These are phyloP conservation scores for Eucalyptus victrix DNA, from an alignment of 345 rosid genomes.

Conservation along the genomic window DNA sequence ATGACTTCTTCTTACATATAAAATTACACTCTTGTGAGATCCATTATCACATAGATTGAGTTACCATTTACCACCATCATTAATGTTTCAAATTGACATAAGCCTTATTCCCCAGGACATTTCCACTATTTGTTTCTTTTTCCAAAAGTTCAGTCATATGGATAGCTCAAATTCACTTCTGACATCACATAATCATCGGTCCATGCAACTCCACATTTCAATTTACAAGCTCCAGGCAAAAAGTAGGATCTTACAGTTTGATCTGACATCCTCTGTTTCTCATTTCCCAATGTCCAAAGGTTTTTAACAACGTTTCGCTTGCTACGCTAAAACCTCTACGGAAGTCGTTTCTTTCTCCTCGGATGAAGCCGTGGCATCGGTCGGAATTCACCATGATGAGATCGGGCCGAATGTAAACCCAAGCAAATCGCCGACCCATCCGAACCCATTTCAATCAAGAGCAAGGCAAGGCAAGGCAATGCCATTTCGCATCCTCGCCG, in stretches of 20 bases:
- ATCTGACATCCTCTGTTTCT: not conserved
- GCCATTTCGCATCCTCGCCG: not conserved
- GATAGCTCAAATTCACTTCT: too few relatives aligned
- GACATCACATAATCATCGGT: not conserved
- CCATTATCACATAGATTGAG: too few relatives aligned
- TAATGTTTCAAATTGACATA: too few relatives aligned
- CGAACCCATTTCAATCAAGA: not conserved
- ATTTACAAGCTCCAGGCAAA: not conserved
- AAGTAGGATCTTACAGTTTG: not conserved
- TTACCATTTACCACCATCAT: too few relatives aligned
- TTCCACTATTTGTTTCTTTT: fast-evolving
- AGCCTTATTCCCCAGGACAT: fast-evolving
- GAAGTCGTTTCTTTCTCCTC: not conserved
- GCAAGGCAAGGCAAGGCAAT: not conserved
- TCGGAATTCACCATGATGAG: not conserved
- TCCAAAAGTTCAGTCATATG: fast-evolving
- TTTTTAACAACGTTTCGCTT: not conserved
- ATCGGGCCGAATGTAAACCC: not conserved
- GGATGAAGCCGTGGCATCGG: not conserved
- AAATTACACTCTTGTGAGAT: too few relatives aligned
- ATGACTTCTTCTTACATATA: too few relatives aligned
- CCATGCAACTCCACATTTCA: not conserved
- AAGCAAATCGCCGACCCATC: not conserved
- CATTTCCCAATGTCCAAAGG: not conserved
- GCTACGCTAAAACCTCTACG: not conserved